Base-by-base conservation (phyloP, 2,329 filamentous ascomycete species). In the Salinomyces thailandicus region DNA sequence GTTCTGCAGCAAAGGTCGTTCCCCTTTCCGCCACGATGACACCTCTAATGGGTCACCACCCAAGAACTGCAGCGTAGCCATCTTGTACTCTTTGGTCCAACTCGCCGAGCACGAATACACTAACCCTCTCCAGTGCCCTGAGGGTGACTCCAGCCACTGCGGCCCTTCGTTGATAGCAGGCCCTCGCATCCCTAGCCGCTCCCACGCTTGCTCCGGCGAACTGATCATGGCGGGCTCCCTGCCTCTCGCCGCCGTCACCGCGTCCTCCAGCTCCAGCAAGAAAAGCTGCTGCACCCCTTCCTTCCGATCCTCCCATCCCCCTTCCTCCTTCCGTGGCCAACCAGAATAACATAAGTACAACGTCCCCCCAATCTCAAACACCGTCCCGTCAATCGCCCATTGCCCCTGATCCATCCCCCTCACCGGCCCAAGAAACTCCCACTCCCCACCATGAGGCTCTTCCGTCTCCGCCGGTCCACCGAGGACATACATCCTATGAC, bases 11-110 rank as follows among this genome's bases (percentile, higher is more conserved):
- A 68, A 46, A 4, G 65, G 64, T 7, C 41, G 38, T 6, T 47
- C 46, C 1, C 52, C 54, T 44, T 68, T 68, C 11, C 45, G 44
- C 65, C 65, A 68, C 0, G 51, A 55, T 0, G 22, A 28, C 0
- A 52, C 50, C 18, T 60, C 39, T 0, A 68, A 48, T 2, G 64
- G 64, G 38, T 64, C 55, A 1, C 62, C 61, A 11, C 62, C 63
- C 0, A 53, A 47, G 38, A 58, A 65, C 27, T 60, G 53, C 15
- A 68, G 47, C 0, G 62, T 57, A n/a, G 60, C 61, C 61, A 68
- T 66, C 44, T 68, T 68, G 50, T 68, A 68, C 38, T 67, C 59
- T 31, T 59, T 58, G 1, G 65, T 68, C 65, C 65, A 68, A 41
- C 53, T 59, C 1, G 63, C 65, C 0, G 62, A 62, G 42, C 64